Conservation (phyloP, 306 rosid species). For the Mimosa bimucronata region DNA sequence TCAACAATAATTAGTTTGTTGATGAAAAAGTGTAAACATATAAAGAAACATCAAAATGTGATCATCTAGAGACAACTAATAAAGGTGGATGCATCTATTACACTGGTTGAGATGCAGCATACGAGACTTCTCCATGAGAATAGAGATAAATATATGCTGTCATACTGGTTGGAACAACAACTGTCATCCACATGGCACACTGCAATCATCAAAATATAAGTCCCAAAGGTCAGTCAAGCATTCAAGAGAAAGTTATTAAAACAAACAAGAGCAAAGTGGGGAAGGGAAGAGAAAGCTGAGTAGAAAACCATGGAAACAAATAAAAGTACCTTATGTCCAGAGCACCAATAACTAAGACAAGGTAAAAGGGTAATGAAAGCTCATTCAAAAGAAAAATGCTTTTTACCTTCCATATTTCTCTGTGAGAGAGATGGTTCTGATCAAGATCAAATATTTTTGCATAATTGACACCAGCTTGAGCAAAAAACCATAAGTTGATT, state of each 20-base stretch:
- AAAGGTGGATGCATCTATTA: conserved; percentile 91
- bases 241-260: conserved; percentile 18
- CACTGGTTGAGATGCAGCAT: conserved; percentile 99
- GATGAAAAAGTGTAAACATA: neutral
- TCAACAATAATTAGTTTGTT: neutral
- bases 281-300: neutral
- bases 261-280: no score
- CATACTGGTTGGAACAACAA: conserved; percentile 95
- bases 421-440: conserved; percentile 82
- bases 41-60: conserved; percentile 7
- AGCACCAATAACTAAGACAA: neutral
- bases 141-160: conserved; percentile 95
- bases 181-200: conserved; percentile 99
- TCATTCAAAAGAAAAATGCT: neutral
- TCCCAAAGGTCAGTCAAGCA: conserved; percentile 11
- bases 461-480: conserved; percentile 68
- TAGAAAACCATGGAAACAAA: neutral
- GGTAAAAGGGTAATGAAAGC: neutral
- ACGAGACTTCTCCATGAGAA: conserved; percentile 94
- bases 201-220: conserved; percentile 51
- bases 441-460: conserved; percentile 89
- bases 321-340: conserved; percentile 19
- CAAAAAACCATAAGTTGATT: conserved; percentile 82
- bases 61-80: conserved; percentile 15
- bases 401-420: conserved; percentile 90